phyloP scores from a whole-genome alignment of 495 filamentous ascomycete species.

The Podospora didyma region DNA sequence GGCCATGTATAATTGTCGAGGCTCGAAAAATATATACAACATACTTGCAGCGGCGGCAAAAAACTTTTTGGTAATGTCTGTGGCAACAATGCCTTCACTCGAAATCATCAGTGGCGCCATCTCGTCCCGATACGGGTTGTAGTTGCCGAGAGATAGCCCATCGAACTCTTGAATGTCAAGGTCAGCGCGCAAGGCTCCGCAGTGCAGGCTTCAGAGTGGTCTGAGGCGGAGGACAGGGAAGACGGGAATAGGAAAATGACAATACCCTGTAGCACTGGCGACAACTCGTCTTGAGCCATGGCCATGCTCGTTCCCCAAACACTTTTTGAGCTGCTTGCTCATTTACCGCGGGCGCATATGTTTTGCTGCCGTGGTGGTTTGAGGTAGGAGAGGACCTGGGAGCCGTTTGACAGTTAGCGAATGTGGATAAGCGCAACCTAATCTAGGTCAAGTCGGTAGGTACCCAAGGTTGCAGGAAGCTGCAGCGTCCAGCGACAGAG shows the following conservation, averaged over 20 bases:
- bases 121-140: slow-evolving; percentile 12
- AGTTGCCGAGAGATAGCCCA: slow-evolving; percentile 22
- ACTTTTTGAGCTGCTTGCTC: no score
- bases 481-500: no score
- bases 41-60: slow-evolving; percentile 62
- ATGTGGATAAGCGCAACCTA: slow-evolving; percentile 1
- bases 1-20: background rate
- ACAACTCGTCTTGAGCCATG: slow-evolving; percentile 12
- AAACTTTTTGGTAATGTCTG: slow-evolving; percentile 79
- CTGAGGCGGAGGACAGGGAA: no score
- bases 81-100: slow-evolving; percentile 50
- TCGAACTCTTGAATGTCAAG: slow-evolving; percentile 12
- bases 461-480: background rate
- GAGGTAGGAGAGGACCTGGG: no score
- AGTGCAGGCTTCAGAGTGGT: background rate
- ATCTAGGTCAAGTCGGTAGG: background rate
- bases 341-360: no score
- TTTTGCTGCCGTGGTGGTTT: no score
- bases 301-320: background rate
- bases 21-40: background rate
- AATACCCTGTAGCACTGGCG: slow-evolving; percentile 9
- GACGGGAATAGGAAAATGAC: background rate
- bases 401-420: no score
- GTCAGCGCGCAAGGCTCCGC: background rate
- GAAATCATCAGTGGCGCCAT: slow-evolving; percentile 32